Evolutionary conservation across 257 asterid species (phyloP).

Genomic region (Solanum virginianum): DNA sequence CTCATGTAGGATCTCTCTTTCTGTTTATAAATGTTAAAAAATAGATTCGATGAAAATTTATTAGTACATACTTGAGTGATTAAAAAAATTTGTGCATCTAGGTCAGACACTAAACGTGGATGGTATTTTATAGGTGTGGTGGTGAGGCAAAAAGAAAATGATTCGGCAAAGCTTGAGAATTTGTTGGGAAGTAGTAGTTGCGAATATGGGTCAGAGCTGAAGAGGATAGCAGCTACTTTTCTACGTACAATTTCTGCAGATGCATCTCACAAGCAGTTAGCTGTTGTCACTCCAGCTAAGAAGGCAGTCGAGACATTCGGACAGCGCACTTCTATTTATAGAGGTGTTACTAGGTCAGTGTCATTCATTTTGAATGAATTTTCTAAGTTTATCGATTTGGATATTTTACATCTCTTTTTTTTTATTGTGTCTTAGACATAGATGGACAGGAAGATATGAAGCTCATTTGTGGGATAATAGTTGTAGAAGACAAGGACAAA

Average conservation of each 20-base stretch:
- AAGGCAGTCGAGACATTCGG: slow-evolving; percentile 59
- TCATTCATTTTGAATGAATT: neutral
- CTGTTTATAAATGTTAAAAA: neutral
- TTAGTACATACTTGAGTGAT: too few species aligned
- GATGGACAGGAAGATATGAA: slow-evolving; percentile 90
- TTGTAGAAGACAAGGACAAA: slow-evolving; percentile 93
- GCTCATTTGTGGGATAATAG: slow-evolving; percentile 91
- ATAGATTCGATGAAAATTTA: too few species aligned
- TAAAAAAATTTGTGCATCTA: neutral
- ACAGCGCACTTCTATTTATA: slow-evolving; percentile 70
- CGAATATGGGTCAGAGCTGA: slow-evolving; percentile 50
- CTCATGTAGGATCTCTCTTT: neutral
- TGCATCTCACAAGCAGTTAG: slow-evolving; percentile 11
- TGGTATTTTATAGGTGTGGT: neutral
- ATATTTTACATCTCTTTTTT: neutral
- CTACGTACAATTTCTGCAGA: slow-evolving; percentile 29
- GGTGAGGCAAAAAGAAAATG: slow-evolving; percentile 9
- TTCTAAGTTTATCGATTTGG: neutral
- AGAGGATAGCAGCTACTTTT: slow-evolving; percentile 45
- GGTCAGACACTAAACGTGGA: neutral
- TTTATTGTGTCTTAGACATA: slow-evolving; percentile 35
- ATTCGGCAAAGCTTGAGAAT: slow-evolving; percentile 59
- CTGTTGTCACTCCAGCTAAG: slow-evolving; percentile 29
- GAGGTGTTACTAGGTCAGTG: slow-evolving; percentile 68
- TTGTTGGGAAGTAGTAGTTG: slow-evolving; percentile 19